Evolutionary conservation across 139 green algal species (phyloP), one percentile per base, ranked within the genome.

Genomic region (Chlamydomonas asymmetrica): DNA sequence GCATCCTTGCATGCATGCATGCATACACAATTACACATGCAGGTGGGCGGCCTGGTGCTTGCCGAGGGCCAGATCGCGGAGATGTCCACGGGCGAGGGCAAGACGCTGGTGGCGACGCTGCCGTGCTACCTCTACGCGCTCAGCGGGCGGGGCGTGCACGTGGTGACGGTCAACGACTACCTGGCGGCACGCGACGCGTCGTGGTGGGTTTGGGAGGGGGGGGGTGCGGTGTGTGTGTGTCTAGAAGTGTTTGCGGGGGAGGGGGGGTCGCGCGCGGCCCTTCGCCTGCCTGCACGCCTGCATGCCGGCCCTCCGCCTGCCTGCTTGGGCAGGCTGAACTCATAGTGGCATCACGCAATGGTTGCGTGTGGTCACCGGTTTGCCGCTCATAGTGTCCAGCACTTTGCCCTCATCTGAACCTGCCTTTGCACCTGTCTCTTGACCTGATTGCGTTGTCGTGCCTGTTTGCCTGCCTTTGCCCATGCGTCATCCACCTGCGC

Each of bases 61-160:
- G 93, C 98, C 66, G 87, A 95, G 45, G 96, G 96, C 6, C 69
- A 92, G 64, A 97, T 99, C 67, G 95, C 96, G 20, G 96, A 99
- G 85, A 99, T 99, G 96, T 63, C 80, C 43, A 99, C 96, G 23
- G 96, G 96, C 4, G 96, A 99, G 79, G 96, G 96, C 50, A 99
- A 99, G 80, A 99, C 96, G 56, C 64, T 84, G 57, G 64, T 84
- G 40, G 71, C 78, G 37, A 82, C 38, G 57, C 71, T 88, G n/a
- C 71, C 86, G 38, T 85, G 82, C 27, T 94, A 93, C 76, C 82
- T 95, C 18, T 92, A 93, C 59, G 88, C 90, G 20, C 77, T 94
- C 10, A 61, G 62, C 63, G 80, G 85, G 29, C 34, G 29, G 31
- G 90, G 90, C 16, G 94, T 97, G 52, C 94, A 98, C 78, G 80